phyloP scores from a whole-genome alignment of 2,329 filamentous ascomycete genomes.

The Penicillium vulpinum region DNA sequence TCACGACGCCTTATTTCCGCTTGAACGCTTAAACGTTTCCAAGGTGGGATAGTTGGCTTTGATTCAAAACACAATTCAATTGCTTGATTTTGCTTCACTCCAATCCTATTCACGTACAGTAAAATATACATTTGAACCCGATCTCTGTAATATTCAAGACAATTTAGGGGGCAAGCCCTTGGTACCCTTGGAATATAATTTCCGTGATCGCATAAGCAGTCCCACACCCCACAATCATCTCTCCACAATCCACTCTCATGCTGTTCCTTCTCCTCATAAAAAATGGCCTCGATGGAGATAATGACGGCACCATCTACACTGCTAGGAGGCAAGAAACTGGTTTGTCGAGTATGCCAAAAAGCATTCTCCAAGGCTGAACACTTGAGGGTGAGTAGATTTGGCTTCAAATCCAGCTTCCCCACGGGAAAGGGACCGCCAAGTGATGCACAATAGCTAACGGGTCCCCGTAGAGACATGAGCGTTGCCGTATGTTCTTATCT shows the following conservation, averaged over 20 bases:
- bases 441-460: conserved; percentile 7
- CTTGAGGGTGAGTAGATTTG: conserved; percentile 34
- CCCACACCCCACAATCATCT: conserved; percentile 28
- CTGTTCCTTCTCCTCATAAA: conserved; percentile 6
- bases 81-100: neutral
- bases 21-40: neutral
- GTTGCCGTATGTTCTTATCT: conserved; percentile 38
- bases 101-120: neutral
- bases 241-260: conserved; percentile 16
- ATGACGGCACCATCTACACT: conserved; percentile 12
- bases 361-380: conserved; percentile 46
- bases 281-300: conserved; percentile 11
- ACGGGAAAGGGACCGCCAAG: conserved; percentile 11
- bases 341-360: conserved; percentile 44
- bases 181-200: neutral
- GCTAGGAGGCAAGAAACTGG: conserved; percentile 30
- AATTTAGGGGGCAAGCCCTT: too few species aligned
- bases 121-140: neutral
- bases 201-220: conserved; percentile 6
- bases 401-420: conserved; percentile 3
- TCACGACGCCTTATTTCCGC: neutral
- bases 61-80: too few species aligned
- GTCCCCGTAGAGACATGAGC: conserved; percentile 43
- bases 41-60: neutral
- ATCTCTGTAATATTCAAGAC: neutral